A percentile compares a stretch with the other conserved stretches of the same genome.
phyloP scores from a whole-genome alignment of 768 basidiomycete genomes.

The Leucocoprinus sp. region DNA sequence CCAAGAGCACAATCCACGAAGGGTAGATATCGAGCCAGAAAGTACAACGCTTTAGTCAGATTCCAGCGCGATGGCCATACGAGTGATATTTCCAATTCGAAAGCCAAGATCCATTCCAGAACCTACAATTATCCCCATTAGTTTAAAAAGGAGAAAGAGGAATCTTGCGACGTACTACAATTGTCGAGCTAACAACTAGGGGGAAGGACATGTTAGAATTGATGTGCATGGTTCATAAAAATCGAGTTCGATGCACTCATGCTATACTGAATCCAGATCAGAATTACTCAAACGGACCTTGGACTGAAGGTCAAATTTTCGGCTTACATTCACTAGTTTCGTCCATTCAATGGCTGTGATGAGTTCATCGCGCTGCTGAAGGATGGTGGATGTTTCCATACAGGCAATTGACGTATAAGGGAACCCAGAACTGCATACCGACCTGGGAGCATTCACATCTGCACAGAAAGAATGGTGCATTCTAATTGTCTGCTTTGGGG shows the following conservation, averaged over 20 bases:
- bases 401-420: not conserved
- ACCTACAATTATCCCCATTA: not conserved
- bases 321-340: not conserved
- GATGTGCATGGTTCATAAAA: not conserved
- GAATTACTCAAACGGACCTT: not conserved
- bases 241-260: not conserved
- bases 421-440: not conserved
- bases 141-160: not conserved
- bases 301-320: too few species aligned
- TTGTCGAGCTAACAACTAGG: not conserved
- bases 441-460: not conserved
- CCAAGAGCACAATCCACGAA: not conserved
- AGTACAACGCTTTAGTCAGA: not conserved
- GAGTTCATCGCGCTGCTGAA: not conserved
- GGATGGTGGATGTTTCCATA: not conserved
- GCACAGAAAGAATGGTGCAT: not conserved
- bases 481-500: not conserved
- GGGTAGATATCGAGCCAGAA: conserved; percentile 4
- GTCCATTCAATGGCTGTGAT: not conserved
- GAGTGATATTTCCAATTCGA: conserved; percentile 1
- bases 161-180: not conserved
- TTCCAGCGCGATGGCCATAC: not conserved
- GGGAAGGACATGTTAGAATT: not conserved
- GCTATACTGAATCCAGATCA: not conserved
- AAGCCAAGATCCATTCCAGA: not conserved